These are phyloP conservation scores for Onygenales sp. DNA, from an alignment of 2,329 filamentous ascomycete genomes.

Conservation along the genomic window DNA sequence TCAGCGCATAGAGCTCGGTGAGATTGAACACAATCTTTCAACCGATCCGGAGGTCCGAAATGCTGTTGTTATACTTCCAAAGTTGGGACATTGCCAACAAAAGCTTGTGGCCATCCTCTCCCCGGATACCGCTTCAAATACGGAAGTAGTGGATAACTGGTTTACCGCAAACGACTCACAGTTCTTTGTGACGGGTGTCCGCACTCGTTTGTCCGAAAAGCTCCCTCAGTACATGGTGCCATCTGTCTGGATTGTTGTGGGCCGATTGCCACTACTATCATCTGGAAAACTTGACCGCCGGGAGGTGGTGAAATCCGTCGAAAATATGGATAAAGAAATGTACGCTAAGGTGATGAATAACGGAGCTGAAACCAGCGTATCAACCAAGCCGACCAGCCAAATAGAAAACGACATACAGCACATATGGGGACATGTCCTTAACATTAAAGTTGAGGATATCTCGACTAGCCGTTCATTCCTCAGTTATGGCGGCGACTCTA, in stretches of 20 bases:
- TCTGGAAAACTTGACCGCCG: conserved; percentile 38
- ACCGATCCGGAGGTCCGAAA: conserved; percentile 23
- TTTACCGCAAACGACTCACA: conserved; percentile 14
- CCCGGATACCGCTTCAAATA: not conserved
- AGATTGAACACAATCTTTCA: conserved; percentile 36
- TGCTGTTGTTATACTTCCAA: conserved; percentile 26
- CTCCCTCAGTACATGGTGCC: conserved; percentile 39
- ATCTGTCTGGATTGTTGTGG: conserved; percentile 36
- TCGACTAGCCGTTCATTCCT: conserved; percentile 31
- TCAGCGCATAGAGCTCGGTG: conserved; percentile 52
- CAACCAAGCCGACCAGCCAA: conserved; percentile 11
- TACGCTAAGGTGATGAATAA: conserved; percentile 10
- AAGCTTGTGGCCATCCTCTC: conserved; percentile 23
- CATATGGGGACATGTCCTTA: conserved; percentile 32
- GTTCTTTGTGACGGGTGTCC: conserved; percentile 17
- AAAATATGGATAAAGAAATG: conserved; percentile 19
- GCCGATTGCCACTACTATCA: conserved; percentile 32
- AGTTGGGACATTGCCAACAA: conserved; percentile 24
- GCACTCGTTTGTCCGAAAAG: conserved; percentile 17
- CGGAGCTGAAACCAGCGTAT: not conserved
- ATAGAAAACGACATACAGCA: conserved; percentile 22
- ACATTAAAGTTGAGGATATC: conserved; percentile 25
- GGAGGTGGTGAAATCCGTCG: conserved; percentile 18
- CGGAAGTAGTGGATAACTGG: conserved; percentile 14
- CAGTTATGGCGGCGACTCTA: conserved; percentile 39